Evolutionary conservation across 306 rosid species (phyloP), one percentile per base, ranked within the genome.

Genomic region (Begonia loranthoides): DNA sequence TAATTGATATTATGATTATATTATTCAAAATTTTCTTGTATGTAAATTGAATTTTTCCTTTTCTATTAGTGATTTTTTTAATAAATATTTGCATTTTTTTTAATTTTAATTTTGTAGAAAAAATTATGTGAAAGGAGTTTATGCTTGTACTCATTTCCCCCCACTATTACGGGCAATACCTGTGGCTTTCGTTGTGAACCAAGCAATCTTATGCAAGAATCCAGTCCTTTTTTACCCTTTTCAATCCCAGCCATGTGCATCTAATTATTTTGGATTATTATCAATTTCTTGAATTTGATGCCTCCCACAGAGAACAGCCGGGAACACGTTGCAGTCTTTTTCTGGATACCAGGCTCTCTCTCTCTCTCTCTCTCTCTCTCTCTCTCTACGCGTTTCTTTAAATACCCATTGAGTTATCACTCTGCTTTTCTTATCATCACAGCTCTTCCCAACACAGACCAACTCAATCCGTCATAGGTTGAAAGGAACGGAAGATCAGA

Each of bases 401-500:
- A 10, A 43, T 43, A 43, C 15, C n/a, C 10, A 39, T 39, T 39
- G 8, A 10, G 7, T 43, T 3, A 43, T 43, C 47, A 43, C 47
- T 41, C 45, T 43, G 47, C 4, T 43, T 10, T 43, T 43, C 47
- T 43, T 10, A 43, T 43, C 45, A 41, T 41, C n/a, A 3, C 13
- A 19, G 34, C 9, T 36, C 51, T 54, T 4, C 39, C n/a, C 51
- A 43, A 15, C 49, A n/a, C 10, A 54, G 61, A 53, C 71, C 76
- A 12, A 41, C 65, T 65, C 61, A 39, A 45, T 58, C 51, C 19
- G 70, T 57, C 56, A 56, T 39, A 57, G 67, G 59, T 61, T 36
- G 39, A 14, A 13, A 51, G 22, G 44, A 52, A 4, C 36, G 36
- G 36, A 28, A 22, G 48, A 11, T 17, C 58, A 57, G 33, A 44